These are phyloP conservation scores for Schizonepeta tenuifolia DNA, from an alignment of 257 asterid genomes.

Conservation along the genomic window DNA sequence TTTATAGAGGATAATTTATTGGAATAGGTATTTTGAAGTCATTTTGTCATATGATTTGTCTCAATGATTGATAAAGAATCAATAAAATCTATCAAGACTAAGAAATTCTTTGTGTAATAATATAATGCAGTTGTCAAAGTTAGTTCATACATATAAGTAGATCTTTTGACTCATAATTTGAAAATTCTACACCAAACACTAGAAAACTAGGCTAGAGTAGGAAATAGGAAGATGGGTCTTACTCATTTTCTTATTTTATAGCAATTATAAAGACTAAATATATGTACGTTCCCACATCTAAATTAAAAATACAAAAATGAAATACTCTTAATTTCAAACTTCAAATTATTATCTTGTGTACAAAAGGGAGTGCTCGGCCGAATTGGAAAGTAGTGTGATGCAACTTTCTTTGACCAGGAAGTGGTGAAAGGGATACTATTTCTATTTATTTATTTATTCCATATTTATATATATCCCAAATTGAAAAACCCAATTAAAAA, in stretches of 20 bases:
- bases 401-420: conserved; percentile 29
- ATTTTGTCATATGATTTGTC: too few relatives aligned
- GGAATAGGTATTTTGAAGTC: too few relatives aligned
- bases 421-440: conserved; percentile 26
- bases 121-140: conserved; percentile 4
- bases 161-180: conserved; percentile 11
- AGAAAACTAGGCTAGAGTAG: background rate
- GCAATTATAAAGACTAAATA: background rate
- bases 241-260: background rate
- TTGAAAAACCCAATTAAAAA: conserved; percentile 20
- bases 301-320: background rate
- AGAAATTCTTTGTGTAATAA: background rate
- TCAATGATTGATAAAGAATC: background rate
- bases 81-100: conserved; percentile 3
- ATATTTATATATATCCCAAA: background rate
- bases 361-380: background rate
- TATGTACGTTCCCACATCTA: background rate
- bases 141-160: background rate
- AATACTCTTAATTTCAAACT: background rate
- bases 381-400: background rate
- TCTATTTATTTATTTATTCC: background rate
- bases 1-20: too few relatives aligned
- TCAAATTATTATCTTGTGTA: background rate
- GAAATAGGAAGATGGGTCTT: background rate
- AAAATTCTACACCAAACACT: background rate